Evolutionary conservation across 495 filamentous ascomycete species (phyloP), one percentile per base, ranked within the genome.

Genomic region (Podospora conica): DNA sequence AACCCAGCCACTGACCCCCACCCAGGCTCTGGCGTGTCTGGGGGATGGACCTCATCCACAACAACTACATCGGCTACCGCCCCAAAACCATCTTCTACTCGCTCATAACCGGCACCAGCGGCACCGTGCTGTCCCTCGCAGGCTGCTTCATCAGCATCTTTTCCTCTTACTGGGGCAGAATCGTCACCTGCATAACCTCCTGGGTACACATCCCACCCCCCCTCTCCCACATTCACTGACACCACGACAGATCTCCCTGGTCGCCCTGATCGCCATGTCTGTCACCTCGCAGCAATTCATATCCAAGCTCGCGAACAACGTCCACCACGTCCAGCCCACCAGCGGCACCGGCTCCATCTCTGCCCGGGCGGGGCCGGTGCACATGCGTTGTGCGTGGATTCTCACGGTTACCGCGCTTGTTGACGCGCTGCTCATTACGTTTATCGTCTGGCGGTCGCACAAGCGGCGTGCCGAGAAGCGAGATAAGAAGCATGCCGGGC

Each of bases 1-100:
- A 11, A 1, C 25, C 1, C 12, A 1, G 20, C n/a, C 25, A 33
- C 61, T 55, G 2, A 29, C 48, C 18, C 20, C 23, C 33, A 9
- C 28, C 24, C 18, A 63, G 61, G 61, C 61, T 58, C 25, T 64
- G 63, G 63, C 63, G 63, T 6, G 63, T 33, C 21, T 57, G 54
- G 63, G 63, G 63, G 4, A 31, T 64, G 1, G 63, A 64, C 20
- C 54, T 64, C 55, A 20, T 64, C 55, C 12, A 58, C 18, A 58
- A 64, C 21, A 21, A 64, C 29, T 57, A 29, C 53, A 58, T 64
- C 28, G 63, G 28, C 55, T 28, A 64, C 29, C 57, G 53, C 28
- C 63, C 63, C 8, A 55, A 29, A 20, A 64, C 40, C 28, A 64
- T 64, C n/a, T 64, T 21, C 25, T 33, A 58, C 55, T 58, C 23